phyloP scores from a whole-genome alignment of 495 filamentous ascomycete genomes.

The Penicillium psychrofluorescens region DNA sequence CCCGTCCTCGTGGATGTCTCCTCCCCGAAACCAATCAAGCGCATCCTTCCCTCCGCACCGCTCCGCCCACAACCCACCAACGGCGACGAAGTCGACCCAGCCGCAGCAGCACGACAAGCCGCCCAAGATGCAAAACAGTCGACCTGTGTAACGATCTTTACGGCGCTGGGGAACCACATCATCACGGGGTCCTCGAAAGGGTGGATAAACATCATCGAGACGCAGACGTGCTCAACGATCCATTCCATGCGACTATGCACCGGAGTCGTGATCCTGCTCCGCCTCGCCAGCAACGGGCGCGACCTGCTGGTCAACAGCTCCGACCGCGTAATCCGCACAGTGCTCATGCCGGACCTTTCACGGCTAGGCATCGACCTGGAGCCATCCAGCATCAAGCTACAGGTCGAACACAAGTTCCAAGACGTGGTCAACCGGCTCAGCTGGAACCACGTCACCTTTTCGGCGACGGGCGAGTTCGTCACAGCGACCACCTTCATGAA shows the following conservation, averaged over 20 bases:
- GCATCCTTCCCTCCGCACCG: slow-evolving; percentile 73
- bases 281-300: slow-evolving; percentile 73
- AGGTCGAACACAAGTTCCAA: slow-evolving; percentile 96
- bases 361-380: slow-evolving; percentile 40
- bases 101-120: slow-evolving; percentile 70
- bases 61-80: slow-evolving; percentile 52
- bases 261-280: slow-evolving; percentile 81
- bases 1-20: slow-evolving; percentile 81
- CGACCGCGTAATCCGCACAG: slow-evolving; percentile 86
- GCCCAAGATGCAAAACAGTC: slow-evolving; percentile 89
- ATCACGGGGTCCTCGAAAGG: slow-evolving; percentile 89
- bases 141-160: slow-evolving; percentile 87
- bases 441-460: slow-evolving; percentile 96
- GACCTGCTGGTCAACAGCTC: slow-evolving; percentile 84
- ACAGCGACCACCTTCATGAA: slow-evolving; percentile 94
- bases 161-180: slow-evolving; percentile 74
- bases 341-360: slow-evolving; percentile 62
- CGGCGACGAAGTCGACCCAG: slow-evolving; percentile 55
- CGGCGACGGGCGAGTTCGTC: slow-evolving; percentile 78
- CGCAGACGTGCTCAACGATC: slow-evolving; percentile 66
- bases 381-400: slow-evolving; percentile 58
- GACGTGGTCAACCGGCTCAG: slow-evolving; percentile 90
- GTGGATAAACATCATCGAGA: slow-evolving; percentile 89
- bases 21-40: slow-evolving; percentile 55
- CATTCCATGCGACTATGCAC: slow-evolving; percentile 80